Base-by-base conservation (phyloP, 1,284 basidiomycete genomes). In the Chalciporus sp. region DNA sequence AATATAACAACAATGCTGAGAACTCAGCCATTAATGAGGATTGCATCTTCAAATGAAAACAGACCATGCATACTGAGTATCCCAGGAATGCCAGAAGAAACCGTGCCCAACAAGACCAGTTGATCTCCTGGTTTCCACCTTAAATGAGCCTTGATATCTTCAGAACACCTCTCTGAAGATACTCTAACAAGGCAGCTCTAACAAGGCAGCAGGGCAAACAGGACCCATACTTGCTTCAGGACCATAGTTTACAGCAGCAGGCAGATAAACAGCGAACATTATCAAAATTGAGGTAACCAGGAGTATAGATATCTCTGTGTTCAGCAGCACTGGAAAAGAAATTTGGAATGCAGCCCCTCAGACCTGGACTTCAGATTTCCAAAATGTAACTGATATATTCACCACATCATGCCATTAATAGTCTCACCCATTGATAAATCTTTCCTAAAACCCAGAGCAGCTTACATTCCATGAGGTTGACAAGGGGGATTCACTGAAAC, bases 331-430 rank as follows among this genome's bases (percentile, higher is more conserved):
- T 6, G 77, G 72, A 17, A 93, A 66, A 10, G 76, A 75, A 4
- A 95, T 61, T 64, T 95, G 93, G 70, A 91, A 95, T 0, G 88
- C 80, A 0, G 80, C 8, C 72, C 62, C 49, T n/a, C 78, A 80
- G 4, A 93, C 79, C 41, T 79, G 76, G 20, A 84, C 80, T 55
- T 85, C 78, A 0, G 79, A 59, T 10, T 76, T 68, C 86, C 90
- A 94, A 69, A 95, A 95, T 0, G 85, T 77, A 1, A 84, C 72
- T 19, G 74, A 77, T 0, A 83, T 79, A 39, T 85, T 75, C 56
- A 94, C 92, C 94, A 47, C 4, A 45, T 1, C 12, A 26, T 29
- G 16, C 2, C 20, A 33, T 57, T 41, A 35, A 48, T 41, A 44
- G 12, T 6, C 31, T 41, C 8, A 39, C 42, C 26, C 61, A 31